These are phyloP conservation scores for Plantago rigida DNA, from an alignment of 305 asterid species.

Conservation along the genomic window DNA sequence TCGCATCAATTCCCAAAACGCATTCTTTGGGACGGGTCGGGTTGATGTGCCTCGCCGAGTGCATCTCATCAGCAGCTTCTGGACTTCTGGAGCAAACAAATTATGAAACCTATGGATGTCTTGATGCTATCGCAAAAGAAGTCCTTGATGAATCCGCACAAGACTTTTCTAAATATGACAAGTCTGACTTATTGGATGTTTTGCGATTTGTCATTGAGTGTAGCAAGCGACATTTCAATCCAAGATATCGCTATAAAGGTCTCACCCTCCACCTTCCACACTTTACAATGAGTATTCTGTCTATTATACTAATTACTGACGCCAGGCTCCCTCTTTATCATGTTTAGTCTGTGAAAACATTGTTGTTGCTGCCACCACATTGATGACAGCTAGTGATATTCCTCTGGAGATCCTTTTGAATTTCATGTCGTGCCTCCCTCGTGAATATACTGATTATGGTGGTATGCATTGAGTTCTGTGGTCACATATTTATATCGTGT, in stretches of 20 bases:
- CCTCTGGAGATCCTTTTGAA: slow-evolving; percentile 64
- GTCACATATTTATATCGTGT: slow-evolving; percentile 10
- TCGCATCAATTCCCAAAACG: slow-evolving; percentile 53
- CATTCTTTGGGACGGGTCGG: slow-evolving; percentile 87
- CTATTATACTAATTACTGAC: slow-evolving; percentile 16
- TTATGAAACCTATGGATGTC: slow-evolving; percentile 25
- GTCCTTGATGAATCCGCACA: slow-evolving; percentile 32
- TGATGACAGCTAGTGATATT: slow-evolving; percentile 52
- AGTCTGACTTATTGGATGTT: slow-evolving; percentile 56
- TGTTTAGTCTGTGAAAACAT: slow-evolving; percentile 71
- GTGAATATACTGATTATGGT: slow-evolving; percentile 70
- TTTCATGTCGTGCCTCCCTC: slow-evolving; percentile 77
- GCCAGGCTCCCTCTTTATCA: slow-evolving; percentile 11
- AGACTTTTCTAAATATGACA: slow-evolving; percentile 35
- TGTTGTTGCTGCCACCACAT: slow-evolving; percentile 57
- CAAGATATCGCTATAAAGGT: slow-evolving; percentile 79
- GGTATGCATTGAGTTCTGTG: slow-evolving; percentile 38
- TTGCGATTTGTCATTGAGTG: slow-evolving; percentile 69
- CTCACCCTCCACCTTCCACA: slow-evolving; percentile 21
- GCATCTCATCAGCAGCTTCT: slow-evolving; percentile 72
- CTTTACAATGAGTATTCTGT: slow-evolving; percentile 10
- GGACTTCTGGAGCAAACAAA: slow-evolving; percentile 34
- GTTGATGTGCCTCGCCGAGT: slow-evolving; percentile 73
- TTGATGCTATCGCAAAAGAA: slow-evolving; percentile 31
- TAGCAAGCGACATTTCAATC: slow-evolving; percentile 85